phyloP scores from a whole-genome alignment of 2,329 filamentous ascomycete genomes.

The Penicillium sp. region DNA sequence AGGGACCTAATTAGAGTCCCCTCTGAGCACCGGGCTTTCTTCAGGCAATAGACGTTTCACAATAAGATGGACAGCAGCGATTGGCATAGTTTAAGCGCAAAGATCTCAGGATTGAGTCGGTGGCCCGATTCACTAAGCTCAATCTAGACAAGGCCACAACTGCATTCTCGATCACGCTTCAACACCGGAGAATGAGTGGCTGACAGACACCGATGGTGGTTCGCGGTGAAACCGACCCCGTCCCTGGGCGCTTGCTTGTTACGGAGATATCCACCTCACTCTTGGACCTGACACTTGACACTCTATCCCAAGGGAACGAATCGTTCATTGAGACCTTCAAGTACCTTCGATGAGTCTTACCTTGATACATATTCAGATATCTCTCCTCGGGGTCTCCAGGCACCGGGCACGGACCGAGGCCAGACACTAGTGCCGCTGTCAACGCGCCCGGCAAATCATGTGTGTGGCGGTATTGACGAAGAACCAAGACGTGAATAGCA shows the following conservation, averaged over 20 bases:
- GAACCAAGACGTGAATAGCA: background rate
- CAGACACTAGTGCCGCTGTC: background rate
- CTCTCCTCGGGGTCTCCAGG: background rate
- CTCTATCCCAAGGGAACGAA: background rate
- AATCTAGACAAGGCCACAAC: slow-evolving; percentile 2
- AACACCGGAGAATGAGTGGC: slow-evolving; percentile 12
- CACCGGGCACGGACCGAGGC: background rate
- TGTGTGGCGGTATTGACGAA: background rate
- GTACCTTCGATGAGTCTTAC: background rate
- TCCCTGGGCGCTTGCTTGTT: background rate
- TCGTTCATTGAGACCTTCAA: slow-evolving; percentile 4
- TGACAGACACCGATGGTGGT: background rate
- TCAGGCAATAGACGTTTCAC: slow-evolving; percentile 15
- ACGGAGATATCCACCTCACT: background rate
- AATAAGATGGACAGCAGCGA: background rate
- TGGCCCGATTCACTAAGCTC: slow-evolving; percentile 3
- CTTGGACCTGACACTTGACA: background rate
- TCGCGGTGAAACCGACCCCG: slow-evolving; percentile 16
- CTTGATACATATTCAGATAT: background rate
- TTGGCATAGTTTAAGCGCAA: slow-evolving; percentile 10
- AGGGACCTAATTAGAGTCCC: background rate
- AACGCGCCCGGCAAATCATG: background rate
- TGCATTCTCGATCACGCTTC: slow-evolving; percentile 3
- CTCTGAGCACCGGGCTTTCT: background rate
- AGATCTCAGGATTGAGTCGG: background rate